A percentile compares a stretch with the other conserved stretches of the same genome.
These are phyloP conservation scores for Kwoniella pini DNA, from an alignment of 768 basidiomycete species.

Conservation along the genomic window DNA sequence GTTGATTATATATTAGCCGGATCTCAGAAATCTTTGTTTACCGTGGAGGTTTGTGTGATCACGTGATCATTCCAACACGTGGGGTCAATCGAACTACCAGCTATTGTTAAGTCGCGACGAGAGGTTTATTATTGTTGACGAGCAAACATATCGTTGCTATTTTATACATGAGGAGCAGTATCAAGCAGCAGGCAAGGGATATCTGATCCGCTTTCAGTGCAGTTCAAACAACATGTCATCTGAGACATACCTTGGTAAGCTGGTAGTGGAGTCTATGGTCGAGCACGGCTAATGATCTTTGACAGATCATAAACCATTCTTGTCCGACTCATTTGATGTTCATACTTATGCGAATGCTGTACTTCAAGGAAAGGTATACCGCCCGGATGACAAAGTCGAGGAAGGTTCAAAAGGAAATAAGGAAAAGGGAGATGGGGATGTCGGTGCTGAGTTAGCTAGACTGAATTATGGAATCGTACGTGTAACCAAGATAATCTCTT, in stretches of 20 bases:
- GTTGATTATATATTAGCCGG: neutral
- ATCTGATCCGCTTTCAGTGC: too few relatives aligned
- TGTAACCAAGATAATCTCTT: too few relatives aligned
- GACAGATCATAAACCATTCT: constrained; percentile 74
- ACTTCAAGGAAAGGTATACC: constrained; percentile 77
- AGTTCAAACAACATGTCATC: constrained; percentile 7
- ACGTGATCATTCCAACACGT: constrained; percentile 10
- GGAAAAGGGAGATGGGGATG: constrained; percentile 59
- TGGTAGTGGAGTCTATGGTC: neutral
- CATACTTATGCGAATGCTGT: constrained; percentile 90
- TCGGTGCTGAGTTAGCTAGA: constrained; percentile 83
- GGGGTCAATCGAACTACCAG: neutral
- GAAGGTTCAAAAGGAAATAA: constrained; percentile 5
- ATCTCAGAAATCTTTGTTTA: constrained; percentile 19
- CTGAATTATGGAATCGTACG: constrained; percentile 71
- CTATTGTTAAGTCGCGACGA: neutral
- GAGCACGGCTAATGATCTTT: neutral
- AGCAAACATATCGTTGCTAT: too few relatives aligned
- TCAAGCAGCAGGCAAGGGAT: too few relatives aligned
- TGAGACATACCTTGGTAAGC: constrained; percentile 20
- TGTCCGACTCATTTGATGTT: constrained; percentile 73
- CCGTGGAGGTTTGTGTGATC: constrained; percentile 16
- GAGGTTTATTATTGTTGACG: neutral
- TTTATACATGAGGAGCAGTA: too few relatives aligned
- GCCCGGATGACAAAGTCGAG: constrained; percentile 62